Evolutionary conservation across 805 yeast species (phyloP).

Genomic region (Sugiyamaella mastotermitis): DNA sequence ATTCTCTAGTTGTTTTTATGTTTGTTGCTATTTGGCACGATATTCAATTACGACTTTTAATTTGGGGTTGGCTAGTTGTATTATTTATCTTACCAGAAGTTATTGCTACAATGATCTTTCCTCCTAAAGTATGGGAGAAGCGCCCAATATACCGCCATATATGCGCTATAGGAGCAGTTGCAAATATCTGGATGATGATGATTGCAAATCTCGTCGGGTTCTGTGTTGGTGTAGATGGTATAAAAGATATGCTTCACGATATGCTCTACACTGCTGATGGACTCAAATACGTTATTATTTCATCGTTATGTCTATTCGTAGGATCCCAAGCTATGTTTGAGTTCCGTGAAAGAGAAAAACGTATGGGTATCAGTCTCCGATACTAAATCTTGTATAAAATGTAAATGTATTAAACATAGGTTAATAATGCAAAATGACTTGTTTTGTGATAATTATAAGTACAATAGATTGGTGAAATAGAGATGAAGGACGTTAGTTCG

Average conservation of each 20-base stretch:
- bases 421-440: too few relatives aligned
- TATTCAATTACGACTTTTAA: conserved; percentile 72
- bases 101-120: conserved; percentile 43
- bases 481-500: neutral
- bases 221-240: conserved; percentile 88
- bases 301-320: conserved; percentile 65
- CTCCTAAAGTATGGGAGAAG: conserved; percentile 33
- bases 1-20: conserved; percentile 79
- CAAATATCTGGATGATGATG: conserved; percentile 97
- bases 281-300: conserved; percentile 47
- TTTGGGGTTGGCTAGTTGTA: conserved; percentile 97
- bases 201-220: conserved; percentile 92
- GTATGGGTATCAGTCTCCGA: conserved; percentile 75
- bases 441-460: neutral
- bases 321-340: conserved; percentile 95
- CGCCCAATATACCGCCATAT: conserved; percentile 71
- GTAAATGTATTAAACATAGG: too few relatives aligned
- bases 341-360: conserved; percentile 74
- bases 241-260: conserved; percentile 53
- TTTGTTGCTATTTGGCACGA: conserved; percentile 99
- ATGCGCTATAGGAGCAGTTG: conserved; percentile 83
- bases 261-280: conserved; percentile 73
- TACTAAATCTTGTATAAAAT: too few relatives aligned
- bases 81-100: conserved; percentile 84
- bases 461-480: neutral